Percentiles rank a stretch among this genome's conserved stretches.
phyloP scores from a whole-genome alignment of 2,329 filamentous ascomycete genomes.

The Xylaria sp. region DNA sequence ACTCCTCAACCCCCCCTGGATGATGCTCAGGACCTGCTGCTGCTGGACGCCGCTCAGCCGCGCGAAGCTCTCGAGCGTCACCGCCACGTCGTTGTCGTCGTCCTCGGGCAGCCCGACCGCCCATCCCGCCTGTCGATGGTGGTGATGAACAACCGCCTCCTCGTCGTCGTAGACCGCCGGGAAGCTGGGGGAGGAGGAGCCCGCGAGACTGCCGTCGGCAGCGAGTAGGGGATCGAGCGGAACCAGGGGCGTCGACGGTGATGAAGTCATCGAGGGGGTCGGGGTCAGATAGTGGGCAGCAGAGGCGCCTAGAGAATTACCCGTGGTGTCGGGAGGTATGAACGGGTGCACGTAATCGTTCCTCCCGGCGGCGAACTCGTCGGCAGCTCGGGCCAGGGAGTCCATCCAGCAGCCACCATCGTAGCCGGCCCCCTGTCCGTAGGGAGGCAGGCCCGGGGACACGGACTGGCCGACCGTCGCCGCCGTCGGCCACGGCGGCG shows the following conservation, averaged over 20 bases:
- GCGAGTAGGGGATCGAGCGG: conserved; percentile 22
- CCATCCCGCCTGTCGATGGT: conserved; percentile 18
- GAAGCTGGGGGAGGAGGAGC: conserved; percentile 14
- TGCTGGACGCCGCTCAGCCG: conserved; percentile 29
- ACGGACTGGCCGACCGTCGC: conserved; percentile 24
- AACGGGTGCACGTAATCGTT: conserved; percentile 22
- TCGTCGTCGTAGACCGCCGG: conserved; percentile 16
- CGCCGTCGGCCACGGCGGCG: conserved; percentile 21
- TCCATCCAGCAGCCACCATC: conserved; percentile 22
- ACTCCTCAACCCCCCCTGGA: conserved; percentile 28
- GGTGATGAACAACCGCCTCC: too few species aligned
- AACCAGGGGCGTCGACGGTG: conserved; percentile 17
- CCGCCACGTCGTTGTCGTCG: conserved; percentile 26
- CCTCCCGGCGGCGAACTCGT: conserved; percentile 15
- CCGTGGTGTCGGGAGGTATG: conserved; percentile 16
- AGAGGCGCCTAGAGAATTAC: conserved; percentile 14
- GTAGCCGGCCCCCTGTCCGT: conserved; percentile 27
- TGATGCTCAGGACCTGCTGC: conserved; percentile 27
- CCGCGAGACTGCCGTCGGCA: conserved; percentile 4
- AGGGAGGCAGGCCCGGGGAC: conserved; percentile 22
- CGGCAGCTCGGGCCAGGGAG: conserved; percentile 21
- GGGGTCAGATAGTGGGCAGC: conserved; percentile 23
- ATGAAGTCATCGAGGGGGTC: conserved; percentile 25
- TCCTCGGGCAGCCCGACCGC: conserved; percentile 22
- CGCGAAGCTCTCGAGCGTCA: conserved; percentile 30